Evolutionary conservation across 2,329 filamentous ascomycete species (phyloP).

Genomic region (Raffaelea arxii): DNA sequence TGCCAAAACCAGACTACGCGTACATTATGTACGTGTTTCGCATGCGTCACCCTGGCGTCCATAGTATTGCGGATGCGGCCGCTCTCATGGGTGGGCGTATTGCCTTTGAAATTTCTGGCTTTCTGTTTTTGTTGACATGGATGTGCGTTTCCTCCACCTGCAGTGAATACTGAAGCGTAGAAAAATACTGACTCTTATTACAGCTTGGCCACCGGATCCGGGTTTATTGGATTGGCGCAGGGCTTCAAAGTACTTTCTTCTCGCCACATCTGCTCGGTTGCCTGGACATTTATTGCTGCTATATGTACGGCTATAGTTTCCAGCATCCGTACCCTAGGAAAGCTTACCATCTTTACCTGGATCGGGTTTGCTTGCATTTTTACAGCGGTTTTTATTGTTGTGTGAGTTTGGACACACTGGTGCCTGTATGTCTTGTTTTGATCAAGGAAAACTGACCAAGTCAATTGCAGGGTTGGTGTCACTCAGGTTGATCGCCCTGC

Average conservation of each 20-base stretch:
- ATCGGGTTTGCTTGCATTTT: constrained; percentile 50
- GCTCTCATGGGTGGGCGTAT: constrained; percentile 41
- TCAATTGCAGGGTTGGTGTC: constrained; percentile 34
- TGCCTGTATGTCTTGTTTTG: too few species aligned
- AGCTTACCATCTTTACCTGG: constrained; percentile 55
- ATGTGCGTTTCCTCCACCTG: constrained; percentile 20
- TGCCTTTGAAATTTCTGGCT: constrained; percentile 33
- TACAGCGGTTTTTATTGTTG: constrained; percentile 46
- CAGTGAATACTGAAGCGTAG: too few species aligned
- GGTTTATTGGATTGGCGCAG: constrained; percentile 14
- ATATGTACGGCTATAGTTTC: constrained; percentile 37
- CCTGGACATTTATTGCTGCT: constrained; percentile 44
- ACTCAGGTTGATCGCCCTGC: constrained; percentile 41
- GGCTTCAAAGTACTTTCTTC: constrained; percentile 49
- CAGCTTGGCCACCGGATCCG: constrained; percentile 4
- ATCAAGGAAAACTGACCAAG: neutral
- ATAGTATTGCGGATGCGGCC: constrained; percentile 44
- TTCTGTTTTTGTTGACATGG: constrained; percentile 5
- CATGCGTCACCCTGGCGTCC: constrained; percentile 26
- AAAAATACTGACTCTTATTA: constrained; percentile 44
- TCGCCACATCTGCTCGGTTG: constrained; percentile 50
- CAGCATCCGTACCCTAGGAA: constrained; percentile 47
- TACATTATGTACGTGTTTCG: constrained; percentile 30
- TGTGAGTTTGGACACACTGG: constrained; percentile 17
- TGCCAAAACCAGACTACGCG: constrained; percentile 21